phyloP scores from a whole-genome alignment of 305 asterid species.

The Rubia peregrina region DNA sequence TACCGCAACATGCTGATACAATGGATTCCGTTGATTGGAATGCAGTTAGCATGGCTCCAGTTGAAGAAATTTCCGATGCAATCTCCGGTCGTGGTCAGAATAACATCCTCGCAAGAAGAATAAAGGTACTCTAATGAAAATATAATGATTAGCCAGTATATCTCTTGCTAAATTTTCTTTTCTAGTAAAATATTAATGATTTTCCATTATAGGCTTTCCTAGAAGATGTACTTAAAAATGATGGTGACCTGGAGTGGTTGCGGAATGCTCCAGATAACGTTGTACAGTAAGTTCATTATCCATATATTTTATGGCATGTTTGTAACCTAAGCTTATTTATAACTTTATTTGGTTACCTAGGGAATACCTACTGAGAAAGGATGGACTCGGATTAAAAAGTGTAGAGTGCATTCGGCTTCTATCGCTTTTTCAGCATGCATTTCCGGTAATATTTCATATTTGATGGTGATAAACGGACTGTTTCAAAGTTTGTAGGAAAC shows the following conservation, averaged over 20 bases:
- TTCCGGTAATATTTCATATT: constrained; percentile 40
- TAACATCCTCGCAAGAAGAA: constrained; percentile 36
- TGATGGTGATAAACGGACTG: no score
- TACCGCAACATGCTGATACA: background rate
- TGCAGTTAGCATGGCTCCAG: constrained; percentile 37
- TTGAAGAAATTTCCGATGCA: constrained; percentile 22
- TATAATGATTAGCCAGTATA: background rate
- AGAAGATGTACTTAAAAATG: constrained; percentile 20
- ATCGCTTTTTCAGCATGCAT: constrained; percentile 42
- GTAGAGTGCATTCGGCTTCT: constrained; percentile 61
- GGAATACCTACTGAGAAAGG: constrained; percentile 43
- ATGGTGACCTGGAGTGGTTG: constrained; percentile 50
- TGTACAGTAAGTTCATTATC: constrained; percentile 40
- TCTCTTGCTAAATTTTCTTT: background rate
- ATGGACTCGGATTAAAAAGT: constrained; percentile 65
- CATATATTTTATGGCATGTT: background rate
- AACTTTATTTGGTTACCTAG: constrained; percentile 20
- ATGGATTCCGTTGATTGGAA: constrained; percentile 51
- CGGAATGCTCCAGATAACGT: constrained; percentile 34
- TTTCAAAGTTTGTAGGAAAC: no score
- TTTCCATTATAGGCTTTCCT: constrained; percentile 30
- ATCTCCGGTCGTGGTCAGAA: constrained; percentile 43
- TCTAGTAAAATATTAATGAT: no score
- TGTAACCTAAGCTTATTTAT: background rate
- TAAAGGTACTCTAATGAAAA: constrained; percentile 34